A percentile compares a stretch with the other conserved stretches of the same genome.
phyloP scores from a whole-genome alignment of 148 eudicot species.

The Nepenthes mirabilis region DNA sequence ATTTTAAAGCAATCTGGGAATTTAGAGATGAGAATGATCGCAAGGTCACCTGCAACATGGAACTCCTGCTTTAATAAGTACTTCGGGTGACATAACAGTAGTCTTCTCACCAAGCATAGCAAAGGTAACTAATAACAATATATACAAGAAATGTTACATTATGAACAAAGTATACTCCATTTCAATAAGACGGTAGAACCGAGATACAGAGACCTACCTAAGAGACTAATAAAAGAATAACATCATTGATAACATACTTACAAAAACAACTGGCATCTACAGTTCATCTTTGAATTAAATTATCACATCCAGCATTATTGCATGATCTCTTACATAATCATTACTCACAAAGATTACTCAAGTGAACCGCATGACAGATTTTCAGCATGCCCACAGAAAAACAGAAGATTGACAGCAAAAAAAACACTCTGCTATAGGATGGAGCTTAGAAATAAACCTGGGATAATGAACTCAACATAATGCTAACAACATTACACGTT shows the following conservation, averaged over 20 bases:
- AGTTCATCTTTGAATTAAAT: too few relatives aligned
- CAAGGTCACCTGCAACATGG: constrained; percentile 90
- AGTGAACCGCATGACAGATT: too few relatives aligned
- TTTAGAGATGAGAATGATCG: constrained; percentile 2
- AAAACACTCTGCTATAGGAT: too few relatives aligned
- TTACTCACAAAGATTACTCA: too few relatives aligned
- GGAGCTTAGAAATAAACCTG: too few relatives aligned
- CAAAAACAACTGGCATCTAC: too few relatives aligned
- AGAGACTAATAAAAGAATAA: neutral
- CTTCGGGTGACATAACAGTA: constrained; percentile 98
- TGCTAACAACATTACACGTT: too few relatives aligned
- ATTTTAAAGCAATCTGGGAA: neutral
- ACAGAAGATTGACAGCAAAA: too few relatives aligned
- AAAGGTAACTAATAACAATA: constrained; percentile 60
- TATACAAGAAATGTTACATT: constrained; percentile 6
- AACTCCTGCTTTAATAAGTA: constrained; percentile 72
- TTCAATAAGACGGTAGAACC: neutral
- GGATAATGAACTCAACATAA: too few relatives aligned
- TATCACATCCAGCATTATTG: too few relatives aligned
- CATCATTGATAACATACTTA: neutral
- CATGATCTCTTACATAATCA: too few relatives aligned
- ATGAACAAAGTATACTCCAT: neutral
- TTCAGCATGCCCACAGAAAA: too few relatives aligned
- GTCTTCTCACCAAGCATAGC: constrained; percentile 89
- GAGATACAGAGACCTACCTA: neutral